phyloP scores from a whole-genome alignment of 306 rosid species.

The Arachis stenosperma region DNA sequence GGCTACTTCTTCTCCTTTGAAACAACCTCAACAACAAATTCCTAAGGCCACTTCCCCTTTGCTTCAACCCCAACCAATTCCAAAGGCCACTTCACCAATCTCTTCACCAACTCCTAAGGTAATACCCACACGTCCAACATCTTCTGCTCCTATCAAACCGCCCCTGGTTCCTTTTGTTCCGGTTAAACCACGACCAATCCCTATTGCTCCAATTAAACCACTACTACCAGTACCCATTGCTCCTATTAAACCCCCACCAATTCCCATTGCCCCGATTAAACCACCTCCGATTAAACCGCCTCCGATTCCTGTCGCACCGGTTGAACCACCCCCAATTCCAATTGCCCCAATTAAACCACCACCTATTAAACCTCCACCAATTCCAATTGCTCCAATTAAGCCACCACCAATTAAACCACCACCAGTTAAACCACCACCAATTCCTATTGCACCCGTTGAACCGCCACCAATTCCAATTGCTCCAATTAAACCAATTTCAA shows the following conservation, averaged over 20 bases:
- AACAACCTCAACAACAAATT: neutral
- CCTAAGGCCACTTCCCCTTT: conserved; percentile 6
- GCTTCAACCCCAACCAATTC: neutral
- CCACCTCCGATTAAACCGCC: too few species aligned
- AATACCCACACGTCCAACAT: conserved; percentile 5
- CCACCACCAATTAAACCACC: too few species aligned
- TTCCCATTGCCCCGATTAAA: neutral
- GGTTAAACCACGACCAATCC: neutral
- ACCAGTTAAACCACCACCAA: conserved; percentile 18
- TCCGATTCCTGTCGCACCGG: too few species aligned
- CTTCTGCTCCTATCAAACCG: conserved; percentile 23
- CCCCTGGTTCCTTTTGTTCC: neutral
- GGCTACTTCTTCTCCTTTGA: neutral
- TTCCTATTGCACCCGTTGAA: neutral
- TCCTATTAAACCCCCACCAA: conserved; percentile 27
- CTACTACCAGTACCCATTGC: neutral
- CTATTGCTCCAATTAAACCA: conserved; percentile 4
- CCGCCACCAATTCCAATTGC: neutral
- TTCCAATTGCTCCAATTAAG: too few species aligned
- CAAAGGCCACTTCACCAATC: neutral
- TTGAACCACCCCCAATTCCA: conserved; percentile 17
- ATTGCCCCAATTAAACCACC: neutral
- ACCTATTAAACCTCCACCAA: too few species aligned
- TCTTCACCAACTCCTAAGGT: neutral
- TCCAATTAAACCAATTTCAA: conserved; percentile 3